phyloP scores from a whole-genome alignment of 2,329 filamentous ascomycete genomes.

The Calonectria henricotiae region DNA sequence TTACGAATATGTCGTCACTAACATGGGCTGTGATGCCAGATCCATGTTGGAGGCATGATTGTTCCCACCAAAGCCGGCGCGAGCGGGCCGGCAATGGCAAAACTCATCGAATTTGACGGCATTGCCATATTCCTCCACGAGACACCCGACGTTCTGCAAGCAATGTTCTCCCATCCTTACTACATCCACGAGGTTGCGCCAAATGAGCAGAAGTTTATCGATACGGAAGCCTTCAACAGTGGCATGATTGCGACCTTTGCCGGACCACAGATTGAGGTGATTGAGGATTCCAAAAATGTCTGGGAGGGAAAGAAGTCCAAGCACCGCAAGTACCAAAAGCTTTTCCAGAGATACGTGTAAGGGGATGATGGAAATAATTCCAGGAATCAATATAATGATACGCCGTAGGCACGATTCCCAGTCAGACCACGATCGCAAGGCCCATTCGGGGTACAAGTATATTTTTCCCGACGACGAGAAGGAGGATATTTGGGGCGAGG shows the following conservation, averaged over 20 bases:
- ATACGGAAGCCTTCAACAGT: not conserved
- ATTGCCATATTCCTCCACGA: conserved; percentile 14
- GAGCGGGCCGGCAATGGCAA: not conserved
- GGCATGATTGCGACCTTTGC: not conserved
- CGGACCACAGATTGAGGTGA: not conserved
- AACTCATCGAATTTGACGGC: conserved; percentile 11
- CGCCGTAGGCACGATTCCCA: not conserved
- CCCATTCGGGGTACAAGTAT: too few species aligned
- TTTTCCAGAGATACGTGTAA: not conserved
- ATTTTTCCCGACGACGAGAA: too few species aligned
- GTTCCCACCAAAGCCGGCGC: not conserved
- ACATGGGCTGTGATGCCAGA: not conserved
- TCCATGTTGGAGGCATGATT: conserved; percentile 1
- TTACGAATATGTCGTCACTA: not conserved
- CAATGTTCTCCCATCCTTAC: conserved; percentile 1
- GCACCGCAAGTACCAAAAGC: not conserved
- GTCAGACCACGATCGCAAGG: not conserved
- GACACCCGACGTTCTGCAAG: not conserved
- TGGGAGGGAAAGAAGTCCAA: not conserved
- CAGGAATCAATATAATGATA: not conserved
- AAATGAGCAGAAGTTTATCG: conserved; percentile 14
- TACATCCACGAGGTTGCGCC: not conserved
- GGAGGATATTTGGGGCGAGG: too few species aligned
- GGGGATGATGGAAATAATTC: not conserved
- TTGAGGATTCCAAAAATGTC: not conserved